Base-by-base conservation (phyloP, 441 rosid genomes). In the Corymbia citriodora region DNA sequence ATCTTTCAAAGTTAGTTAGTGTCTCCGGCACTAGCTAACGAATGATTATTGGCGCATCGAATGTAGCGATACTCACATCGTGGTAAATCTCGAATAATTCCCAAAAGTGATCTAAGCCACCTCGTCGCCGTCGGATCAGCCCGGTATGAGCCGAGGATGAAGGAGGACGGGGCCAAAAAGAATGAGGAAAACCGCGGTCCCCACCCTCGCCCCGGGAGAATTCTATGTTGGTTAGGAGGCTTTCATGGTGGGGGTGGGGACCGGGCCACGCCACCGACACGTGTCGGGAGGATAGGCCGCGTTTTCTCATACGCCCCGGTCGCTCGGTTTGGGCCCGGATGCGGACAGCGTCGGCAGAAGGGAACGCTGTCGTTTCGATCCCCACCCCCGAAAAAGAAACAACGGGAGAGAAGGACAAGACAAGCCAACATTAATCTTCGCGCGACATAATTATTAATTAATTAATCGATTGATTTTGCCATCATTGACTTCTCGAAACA, bases 341-440 rank as follows among this genome's bases (percentile, higher is more conserved):
- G 57, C 86, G 65, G 94, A 93, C 94, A 90, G 93, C 96, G 95
- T 95, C 95, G 96, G 95, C 96, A 93, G 92, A 33, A 61, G 54
- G 17, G 54, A 48, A 50, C 18, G 52, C 27, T 3, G 27, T 33
- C 49, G 63, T 52, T 10, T 33, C 88, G 15, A 19, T 31, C 29
- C 8, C 19, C 57, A 16, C 48, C 25, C 52, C 12, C 10, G 6
- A 3, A 7, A 11, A 10, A 33, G 45, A 25, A 55, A 33, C 49
- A 55, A 19, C 4, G 14, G 13, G 12, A n/a, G 63, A n/a, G 45
- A 10, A 55, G 88, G 25, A 86, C 57, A 17, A 50, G 88, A 87
- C 61, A n/a, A 40, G 49, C n/a, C 48, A 55, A 11, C 88, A 87
- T 87, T 87, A 55, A 59, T 55, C 85, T 74, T 14, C n/a, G 85